Evolutionary conservation across 2,329 filamentous ascomycete genomes (phyloP).

Genomic region (Cladosporium sp.): DNA sequence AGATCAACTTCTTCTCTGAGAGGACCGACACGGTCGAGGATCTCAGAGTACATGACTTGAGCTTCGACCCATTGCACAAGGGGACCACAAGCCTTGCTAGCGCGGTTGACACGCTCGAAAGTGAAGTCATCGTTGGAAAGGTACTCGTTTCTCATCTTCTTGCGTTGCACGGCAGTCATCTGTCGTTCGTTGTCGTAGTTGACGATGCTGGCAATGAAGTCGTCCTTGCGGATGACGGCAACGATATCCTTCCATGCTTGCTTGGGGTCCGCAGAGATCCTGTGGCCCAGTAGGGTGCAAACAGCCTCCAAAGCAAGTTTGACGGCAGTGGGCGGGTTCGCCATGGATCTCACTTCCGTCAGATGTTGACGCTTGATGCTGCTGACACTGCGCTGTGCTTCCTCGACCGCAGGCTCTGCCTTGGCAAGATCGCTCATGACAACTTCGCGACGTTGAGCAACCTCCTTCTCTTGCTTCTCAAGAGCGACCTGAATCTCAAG

Average conservation of each 20-base stretch:
- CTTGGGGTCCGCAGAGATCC: conserved; percentile 54
- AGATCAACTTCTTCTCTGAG: conserved; percentile 84
- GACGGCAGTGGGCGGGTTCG: conserved; percentile 85
- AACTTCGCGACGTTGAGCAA: conserved; percentile 77
- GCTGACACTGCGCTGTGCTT: conserved; percentile 93
- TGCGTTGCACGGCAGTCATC: conserved; percentile 80
- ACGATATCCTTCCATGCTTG: conserved; percentile 86
- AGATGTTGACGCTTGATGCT: conserved; percentile 98
- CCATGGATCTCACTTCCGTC: conserved; percentile 97
- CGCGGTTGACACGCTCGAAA: conserved; percentile 92
- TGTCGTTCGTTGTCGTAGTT: conserved; percentile 93
- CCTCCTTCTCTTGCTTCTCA: conserved; percentile 85
- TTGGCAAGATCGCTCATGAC: conserved; percentile 84
- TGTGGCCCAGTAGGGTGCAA: conserved; percentile 89
- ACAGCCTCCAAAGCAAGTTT: conserved; percentile 93
- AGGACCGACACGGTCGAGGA: conserved; percentile 89
- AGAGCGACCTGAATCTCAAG: conserved; percentile 84
- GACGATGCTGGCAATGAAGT: conserved; percentile 97
- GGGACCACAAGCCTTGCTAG: conserved; percentile 94
- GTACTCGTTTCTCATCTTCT: conserved; percentile 91
- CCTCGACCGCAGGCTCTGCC: conserved; percentile 88
- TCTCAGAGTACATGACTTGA: conserved; percentile 97
- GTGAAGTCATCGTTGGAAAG: conserved; percentile 93
- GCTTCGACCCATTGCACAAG: conserved; percentile 96
- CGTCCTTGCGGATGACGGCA: conserved; percentile 82